Percentiles rank a stretch among this genome's conserved stretches.
phyloP scores from a whole-genome alignment of 2,329 filamentous ascomycete genomes.

The Pseudocercospora fijiensis region DNA sequence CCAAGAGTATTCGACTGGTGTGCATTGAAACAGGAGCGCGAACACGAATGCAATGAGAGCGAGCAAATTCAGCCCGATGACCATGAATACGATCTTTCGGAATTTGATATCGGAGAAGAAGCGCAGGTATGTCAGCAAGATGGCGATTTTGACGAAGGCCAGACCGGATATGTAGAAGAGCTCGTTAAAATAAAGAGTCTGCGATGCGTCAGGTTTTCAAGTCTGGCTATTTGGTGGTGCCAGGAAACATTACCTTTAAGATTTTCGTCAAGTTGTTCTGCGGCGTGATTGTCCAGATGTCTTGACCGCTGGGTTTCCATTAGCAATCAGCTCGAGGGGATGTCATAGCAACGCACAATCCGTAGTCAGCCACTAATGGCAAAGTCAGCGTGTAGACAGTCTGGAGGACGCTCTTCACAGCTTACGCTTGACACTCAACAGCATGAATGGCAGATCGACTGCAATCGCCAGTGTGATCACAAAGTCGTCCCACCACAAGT shows the following conservation, averaged over 20 bases:
- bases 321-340: constrained; percentile 1
- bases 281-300: constrained; percentile 19
- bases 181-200: constrained; percentile 14
- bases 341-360: background rate
- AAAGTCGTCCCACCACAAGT: constrained; percentile 21
- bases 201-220: background rate
- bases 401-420: background rate
- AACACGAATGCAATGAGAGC: constrained; percentile 10
- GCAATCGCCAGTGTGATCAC: constrained; percentile 18
- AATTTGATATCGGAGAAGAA: constrained; percentile 13
- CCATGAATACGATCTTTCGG: constrained; percentile 4
- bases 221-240: background rate
- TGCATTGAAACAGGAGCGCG: constrained; percentile 12
- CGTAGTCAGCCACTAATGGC: background rate
- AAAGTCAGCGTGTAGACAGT: background rate
- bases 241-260: constrained; percentile 1
- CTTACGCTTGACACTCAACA: background rate
- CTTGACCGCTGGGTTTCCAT: constrained; percentile 10
- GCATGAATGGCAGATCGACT: constrained; percentile 9
- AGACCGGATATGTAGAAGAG: constrained; percentile 15
- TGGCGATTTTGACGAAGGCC: constrained; percentile 19
- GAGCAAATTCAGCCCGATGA: constrained; percentile 14
- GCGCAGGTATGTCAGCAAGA: constrained; percentile 23
- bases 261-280: constrained; percentile 18
- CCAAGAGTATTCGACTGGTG: constrained; percentile 9